These are phyloP conservation scores for Agastache rugosa DNA, from an alignment of 257 asterid genomes.

Conservation along the genomic window DNA sequence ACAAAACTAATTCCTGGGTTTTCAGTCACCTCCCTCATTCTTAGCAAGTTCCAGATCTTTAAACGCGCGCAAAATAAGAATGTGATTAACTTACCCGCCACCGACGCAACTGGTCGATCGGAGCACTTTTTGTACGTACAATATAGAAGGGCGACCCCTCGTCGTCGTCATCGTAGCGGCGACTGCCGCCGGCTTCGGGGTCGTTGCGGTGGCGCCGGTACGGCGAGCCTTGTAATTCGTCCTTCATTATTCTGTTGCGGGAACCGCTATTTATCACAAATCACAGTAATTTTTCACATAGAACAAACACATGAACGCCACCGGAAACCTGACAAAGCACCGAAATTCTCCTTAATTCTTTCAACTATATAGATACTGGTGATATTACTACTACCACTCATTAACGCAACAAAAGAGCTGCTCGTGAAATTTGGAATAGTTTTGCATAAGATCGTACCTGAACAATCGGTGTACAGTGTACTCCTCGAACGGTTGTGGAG, in stretches of 20 bases:
- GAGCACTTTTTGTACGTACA: conserved; percentile 81
- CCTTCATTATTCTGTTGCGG: conserved; percentile 67
- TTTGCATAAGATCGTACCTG: neutral
- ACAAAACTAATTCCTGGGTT: neutral
- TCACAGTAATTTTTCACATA: conserved; percentile 16
- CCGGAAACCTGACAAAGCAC: conserved; percentile 19
- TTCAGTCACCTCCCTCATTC: neutral
- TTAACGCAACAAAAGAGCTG: neutral
- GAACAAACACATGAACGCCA: conserved; percentile 23
- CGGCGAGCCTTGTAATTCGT: conserved; percentile 57
- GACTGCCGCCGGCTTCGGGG: conserved; percentile 56
- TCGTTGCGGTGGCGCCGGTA: conserved; percentile 67
- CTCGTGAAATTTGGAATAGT: neutral
- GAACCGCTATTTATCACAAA: conserved; percentile 41
- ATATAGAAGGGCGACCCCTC: conserved; percentile 68
- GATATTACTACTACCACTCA: neutral
- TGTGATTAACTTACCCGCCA: conserved; percentile 77
- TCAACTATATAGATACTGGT: neutral
- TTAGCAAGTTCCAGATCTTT: conserved; percentile 13
- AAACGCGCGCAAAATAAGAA: neutral
- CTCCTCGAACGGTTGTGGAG: neutral
- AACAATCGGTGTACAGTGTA: neutral
- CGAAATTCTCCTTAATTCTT: neutral
- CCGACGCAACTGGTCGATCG: conserved; percentile 68
- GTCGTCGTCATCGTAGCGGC: conserved; percentile 52